phyloP scores from a whole-genome alignment of 1,284 basidiomycete genomes.

The Marasmius fiardii region DNA sequence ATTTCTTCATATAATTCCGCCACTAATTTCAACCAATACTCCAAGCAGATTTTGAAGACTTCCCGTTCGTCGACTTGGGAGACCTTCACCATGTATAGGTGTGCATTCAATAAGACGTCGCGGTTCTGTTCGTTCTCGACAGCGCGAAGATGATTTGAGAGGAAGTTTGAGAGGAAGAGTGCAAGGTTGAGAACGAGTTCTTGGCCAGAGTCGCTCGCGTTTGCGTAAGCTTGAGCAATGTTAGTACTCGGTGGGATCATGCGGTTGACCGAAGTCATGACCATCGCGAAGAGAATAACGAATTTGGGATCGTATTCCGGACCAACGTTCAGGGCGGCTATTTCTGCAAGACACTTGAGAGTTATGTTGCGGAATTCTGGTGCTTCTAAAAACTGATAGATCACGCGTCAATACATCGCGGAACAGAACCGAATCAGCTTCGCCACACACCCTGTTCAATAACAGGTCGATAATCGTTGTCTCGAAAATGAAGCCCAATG shows the following conservation, averaged over 20 bases:
- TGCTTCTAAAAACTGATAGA: conserved; percentile 86
- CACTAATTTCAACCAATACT: conserved; percentile 99
- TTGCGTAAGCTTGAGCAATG: conserved; percentile 90
- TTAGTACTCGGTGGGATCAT: conserved; percentile 98
- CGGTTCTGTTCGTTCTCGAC: conserved; percentile 92
- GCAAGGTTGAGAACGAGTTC: conserved; percentile 97
- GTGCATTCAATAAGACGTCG: conserved; percentile 93
- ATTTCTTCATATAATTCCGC: conserved; percentile 98
- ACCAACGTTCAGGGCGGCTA: conserved; percentile 92
- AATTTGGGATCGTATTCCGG: conserved; percentile 99
- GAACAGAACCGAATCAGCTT: conserved; percentile 8
- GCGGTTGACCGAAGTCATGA: conserved; percentile 95
- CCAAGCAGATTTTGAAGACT: conserved; percentile 98
- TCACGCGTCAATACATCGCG: conserved; percentile 11
- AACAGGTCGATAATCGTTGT: conserved; percentile 96
- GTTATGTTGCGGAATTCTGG: conserved; percentile 98
- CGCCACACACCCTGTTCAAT: conserved; percentile 72
- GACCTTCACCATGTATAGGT: conserved; percentile 98
- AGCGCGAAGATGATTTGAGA: conserved; percentile 87
- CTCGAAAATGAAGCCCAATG: conserved; percentile 98
- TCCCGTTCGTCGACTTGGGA: conserved; percentile 98
- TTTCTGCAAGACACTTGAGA: conserved; percentile 97
- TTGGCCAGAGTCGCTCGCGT: conserved; percentile 91
- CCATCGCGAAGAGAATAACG: conserved; percentile 95
- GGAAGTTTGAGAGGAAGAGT: conserved; percentile 96